phyloP scores from a whole-genome alignment of 2,329 filamentous ascomycete species.

The Bipolaris oryzae region DNA sequence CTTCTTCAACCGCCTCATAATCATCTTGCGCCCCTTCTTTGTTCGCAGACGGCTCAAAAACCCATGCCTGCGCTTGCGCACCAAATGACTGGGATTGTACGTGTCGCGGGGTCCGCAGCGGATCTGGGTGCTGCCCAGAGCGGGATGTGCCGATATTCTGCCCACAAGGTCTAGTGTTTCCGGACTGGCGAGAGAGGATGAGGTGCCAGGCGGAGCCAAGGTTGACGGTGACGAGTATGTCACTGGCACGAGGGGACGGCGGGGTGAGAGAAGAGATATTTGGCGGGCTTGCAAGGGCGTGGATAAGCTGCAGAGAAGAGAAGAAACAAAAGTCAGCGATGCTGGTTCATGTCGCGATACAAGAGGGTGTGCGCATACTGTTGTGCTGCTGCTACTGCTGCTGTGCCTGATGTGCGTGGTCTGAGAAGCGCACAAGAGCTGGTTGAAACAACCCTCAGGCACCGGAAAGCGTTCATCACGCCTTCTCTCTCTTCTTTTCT shows the following conservation, averaged over 20 bases:
- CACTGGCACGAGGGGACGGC: constrained; percentile 34
- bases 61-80: constrained; percentile 67
- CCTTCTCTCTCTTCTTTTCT: neutral
- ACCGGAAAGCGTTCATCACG: constrained; percentile 45
- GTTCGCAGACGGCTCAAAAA: constrained; percentile 61
- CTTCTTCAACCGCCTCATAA: constrained; percentile 62
- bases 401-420: constrained; percentile 11
- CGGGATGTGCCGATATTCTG: constrained; percentile 47
- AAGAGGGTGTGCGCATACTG: constrained; percentile 21
- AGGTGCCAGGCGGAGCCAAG: constrained; percentile 25
- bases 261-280: constrained; percentile 38
- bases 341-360: neutral
- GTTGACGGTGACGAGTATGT: constrained; percentile 20
- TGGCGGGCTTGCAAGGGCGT: constrained; percentile 22
- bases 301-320: constrained; percentile 8
- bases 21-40: constrained; percentile 59
- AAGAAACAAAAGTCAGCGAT: neutral
- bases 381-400: constrained; percentile 21
- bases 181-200: constrained; percentile 16
- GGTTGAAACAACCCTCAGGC: constrained; percentile 31
- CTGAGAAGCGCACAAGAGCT: constrained; percentile 27
- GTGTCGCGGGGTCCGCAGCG: constrained; percentile 60
- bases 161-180: constrained; percentile 44
- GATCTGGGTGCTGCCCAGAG: constrained; percentile 49
- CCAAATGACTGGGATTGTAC: constrained; percentile 63